A percentile compares a stretch with the other conserved stretches of the same genome.
Evolutionary conservation across 2,329 filamentous ascomycete genomes (phyloP).

Genomic region (Salinomyces thailandicus): DNA sequence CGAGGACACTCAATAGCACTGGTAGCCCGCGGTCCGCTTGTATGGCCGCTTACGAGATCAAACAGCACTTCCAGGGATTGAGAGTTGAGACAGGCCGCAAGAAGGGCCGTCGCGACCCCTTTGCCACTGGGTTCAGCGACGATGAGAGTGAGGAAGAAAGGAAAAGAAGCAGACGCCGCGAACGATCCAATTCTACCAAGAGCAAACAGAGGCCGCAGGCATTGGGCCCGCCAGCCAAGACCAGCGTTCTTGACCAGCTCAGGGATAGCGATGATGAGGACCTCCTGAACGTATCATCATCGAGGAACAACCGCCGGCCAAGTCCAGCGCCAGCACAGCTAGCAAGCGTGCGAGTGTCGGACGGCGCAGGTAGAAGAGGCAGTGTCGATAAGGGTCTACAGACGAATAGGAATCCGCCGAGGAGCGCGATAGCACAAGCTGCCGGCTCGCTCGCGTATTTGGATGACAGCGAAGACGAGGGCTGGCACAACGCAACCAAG

Average conservation of each 20-base stretch:
- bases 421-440: constrained; percentile 18
- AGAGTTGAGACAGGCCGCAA: constrained; percentile 23
- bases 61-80: constrained; percentile 24
- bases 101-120: constrained; percentile 19
- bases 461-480: constrained; percentile 24
- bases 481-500: constrained; percentile 11
- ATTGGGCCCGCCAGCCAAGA: constrained; percentile 5
- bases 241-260: constrained; percentile 12
- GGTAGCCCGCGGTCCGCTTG: constrained; percentile 1
- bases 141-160: constrained; percentile 22
- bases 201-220: constrained; percentile 11
- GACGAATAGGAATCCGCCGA: neutral
- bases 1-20: neutral
- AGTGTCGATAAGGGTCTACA: constrained; percentile 8
- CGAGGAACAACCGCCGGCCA: constrained; percentile 17
- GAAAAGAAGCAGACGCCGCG: constrained; percentile 14
- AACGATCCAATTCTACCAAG: constrained; percentile 13
- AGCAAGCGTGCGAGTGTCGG: constrained; percentile 11
- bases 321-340: constrained; percentile 19
- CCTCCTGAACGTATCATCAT: constrained; percentile 14
- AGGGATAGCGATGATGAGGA: constrained; percentile 19
- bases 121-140: constrained; percentile 20
- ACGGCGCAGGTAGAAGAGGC: constrained; percentile 14
- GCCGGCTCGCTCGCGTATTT: constrained; percentile 23
- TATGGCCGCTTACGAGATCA: constrained; percentile 25